Percentiles rank a stretch among this genome's conserved stretches.
Conservation (phyloP, 176 grass and related monocot species). For the sorghum (Sorghum bicolor) region DNA sequence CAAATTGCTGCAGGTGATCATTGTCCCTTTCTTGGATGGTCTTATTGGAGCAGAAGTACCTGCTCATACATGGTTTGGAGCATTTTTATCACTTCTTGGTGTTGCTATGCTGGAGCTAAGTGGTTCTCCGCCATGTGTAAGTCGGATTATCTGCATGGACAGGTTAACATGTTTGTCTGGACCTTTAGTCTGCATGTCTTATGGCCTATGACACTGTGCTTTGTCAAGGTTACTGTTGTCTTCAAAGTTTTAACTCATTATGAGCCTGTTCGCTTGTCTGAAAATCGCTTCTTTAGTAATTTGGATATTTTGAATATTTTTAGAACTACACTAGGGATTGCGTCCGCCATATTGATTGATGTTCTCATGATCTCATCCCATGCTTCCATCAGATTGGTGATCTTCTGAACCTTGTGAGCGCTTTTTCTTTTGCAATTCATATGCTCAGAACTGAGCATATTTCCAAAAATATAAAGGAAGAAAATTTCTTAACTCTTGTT, state of each 20-base stretch:
- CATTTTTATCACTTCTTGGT: slow-evolving; percentile 43
- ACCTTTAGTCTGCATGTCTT: not conserved
- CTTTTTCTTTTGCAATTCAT: slow-evolving; percentile 51
- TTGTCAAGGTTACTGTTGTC: not conserved
- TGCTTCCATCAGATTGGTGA: slow-evolving; percentile 42
- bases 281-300: not conserved
- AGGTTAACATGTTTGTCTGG: slow-evolving; percentile 26
- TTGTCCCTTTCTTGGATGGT: slow-evolving; percentile 55
- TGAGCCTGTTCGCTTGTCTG: no score
- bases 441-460: slow-evolving; percentile 62
- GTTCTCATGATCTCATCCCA: not conserved
- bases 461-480: slow-evolving; percentile 42
- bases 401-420: slow-evolving; percentile 44
- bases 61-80: slow-evolving; percentile 46
- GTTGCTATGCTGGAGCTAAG: slow-evolving; percentile 51
- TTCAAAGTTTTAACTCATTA: not conserved
- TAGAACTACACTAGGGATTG: not conserved
- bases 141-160: slow-evolving; percentile 27
- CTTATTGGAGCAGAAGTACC: slow-evolving; percentile 50
- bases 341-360: not conserved
- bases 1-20: slow-evolving; percentile 45
- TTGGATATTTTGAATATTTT: not conserved
- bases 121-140: slow-evolving; percentile 61
- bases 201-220: not conserved
- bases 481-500: slow-evolving; percentile 35